phyloP scores from a whole-genome alignment of 805 yeast genomes.

The Pichia ethanolica region DNA sequence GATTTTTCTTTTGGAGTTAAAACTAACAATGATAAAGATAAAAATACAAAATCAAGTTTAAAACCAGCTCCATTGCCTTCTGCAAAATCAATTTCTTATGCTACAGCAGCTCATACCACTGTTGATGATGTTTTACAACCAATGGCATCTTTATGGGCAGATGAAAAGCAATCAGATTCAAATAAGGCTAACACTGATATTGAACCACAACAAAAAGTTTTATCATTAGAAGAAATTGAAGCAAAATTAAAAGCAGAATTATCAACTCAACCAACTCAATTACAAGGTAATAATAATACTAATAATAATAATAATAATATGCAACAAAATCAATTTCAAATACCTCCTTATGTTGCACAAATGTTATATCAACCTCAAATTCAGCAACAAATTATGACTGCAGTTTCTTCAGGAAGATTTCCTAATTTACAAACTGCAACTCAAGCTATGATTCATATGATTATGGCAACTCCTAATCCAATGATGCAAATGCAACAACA shows the following conservation, averaged over 20 bases:
- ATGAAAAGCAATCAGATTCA: conserved; percentile 18
- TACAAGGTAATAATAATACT: conserved; percentile 11
- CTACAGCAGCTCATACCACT: conserved; percentile 32
- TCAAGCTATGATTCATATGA: conserved; percentile 27
- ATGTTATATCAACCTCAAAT: conserved; percentile 19
- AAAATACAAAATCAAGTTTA: conserved; percentile 3
- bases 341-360: conserved; percentile 20
- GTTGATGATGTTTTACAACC: conserved; percentile 48
- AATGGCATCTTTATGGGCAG: conserved; percentile 65
- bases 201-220: conserved; percentile 40
- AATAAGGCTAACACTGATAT: conserved; percentile 6
- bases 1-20: conserved; percentile 43
- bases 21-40: background rate
- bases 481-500: conserved; percentile 15
- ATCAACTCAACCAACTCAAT: conserved; percentile 23
- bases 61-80: conserved; percentile 20
- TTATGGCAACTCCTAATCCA: conserved; percentile 20
- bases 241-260: conserved; percentile 53
- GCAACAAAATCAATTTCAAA: conserved; percentile 17
- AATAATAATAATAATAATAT: conserved; percentile 11
- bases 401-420: conserved; percentile 28
- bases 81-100: conserved; percentile 32
- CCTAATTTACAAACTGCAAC: conserved; percentile 27
- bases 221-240: conserved; percentile 80
- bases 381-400: conserved; percentile 25